Evolutionary conservation across 2,329 filamentous ascomycete genomes (phyloP), one percentile per base, ranked within the genome.

Genomic region (Rugonectria rugulosa): DNA sequence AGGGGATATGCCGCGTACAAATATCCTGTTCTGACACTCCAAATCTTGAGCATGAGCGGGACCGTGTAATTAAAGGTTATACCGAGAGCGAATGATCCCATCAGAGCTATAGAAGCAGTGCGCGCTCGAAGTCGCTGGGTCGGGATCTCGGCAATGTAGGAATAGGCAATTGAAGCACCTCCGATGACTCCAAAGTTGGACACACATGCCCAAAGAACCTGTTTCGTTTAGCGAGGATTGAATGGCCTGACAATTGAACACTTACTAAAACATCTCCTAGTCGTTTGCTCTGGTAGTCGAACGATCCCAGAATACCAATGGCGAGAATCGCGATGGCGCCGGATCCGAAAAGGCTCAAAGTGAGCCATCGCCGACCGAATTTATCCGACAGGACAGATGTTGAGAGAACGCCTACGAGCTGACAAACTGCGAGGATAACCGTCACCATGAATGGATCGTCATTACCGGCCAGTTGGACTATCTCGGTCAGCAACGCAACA

Each of bases 11-110:
- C n/a, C n/a, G n/a, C n/a, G n/a, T n/a, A 59, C 75, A 79, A 79
- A 46, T 77, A 78, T 0, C 75, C 77, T 0, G 76, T 79, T 56
- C 75, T 77, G 2, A 78, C 73, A 6, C 76, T 75, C 75, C 77
- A 79, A n/a, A 72, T 57, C 0, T 77, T 77, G 46, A 79, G 77
- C 76, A 79, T 79, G 6, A 77, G 45, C 1, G 76, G 77, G 0
- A 75, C 78, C 49, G 70, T 74, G 63, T 78, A 78, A 46, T 71
- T 77, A 48, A 79, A 77, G 71, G 79, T 75, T 54, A 77, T 76
- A 8, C 68, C 72, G 10, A 78, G 61, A 24, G 71, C 43, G 41
- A 77, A 77, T 1, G 75, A 76, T 4, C 64, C 64, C 0, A 75
- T 75, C 1, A 78, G 40, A 9, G 53, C 47, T 53, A 47, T 56